These are phyloP conservation scores for Podaxis sp. DNA, from an alignment of 768 basidiomycete genomes.

Conservation along the genomic window DNA sequence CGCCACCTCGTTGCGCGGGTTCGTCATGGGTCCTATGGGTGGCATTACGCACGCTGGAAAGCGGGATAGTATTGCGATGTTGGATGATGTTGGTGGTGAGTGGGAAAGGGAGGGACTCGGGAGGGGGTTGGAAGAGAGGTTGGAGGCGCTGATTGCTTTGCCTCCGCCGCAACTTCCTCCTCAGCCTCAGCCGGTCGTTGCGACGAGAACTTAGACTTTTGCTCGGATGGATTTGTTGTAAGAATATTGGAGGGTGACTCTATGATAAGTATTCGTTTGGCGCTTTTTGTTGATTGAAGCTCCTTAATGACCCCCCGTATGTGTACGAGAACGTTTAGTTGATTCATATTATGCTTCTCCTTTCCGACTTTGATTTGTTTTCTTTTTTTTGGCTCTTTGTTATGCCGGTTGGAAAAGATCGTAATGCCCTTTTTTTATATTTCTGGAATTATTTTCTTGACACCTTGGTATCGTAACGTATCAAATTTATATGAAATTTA, in stretches of 20 bases:
- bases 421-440: not conserved
- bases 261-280: not conserved
- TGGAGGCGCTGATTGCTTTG: constrained; percentile 41
- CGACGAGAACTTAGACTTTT: not conserved
- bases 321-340: not conserved
- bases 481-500: not conserved
- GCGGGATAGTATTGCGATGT: constrained; percentile 39
- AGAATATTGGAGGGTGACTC: not conserved
- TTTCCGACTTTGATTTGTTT: not conserved
- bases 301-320: not conserved
- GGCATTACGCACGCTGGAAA: constrained; percentile 27
- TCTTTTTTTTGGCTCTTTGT: not conserved
- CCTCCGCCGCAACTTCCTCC: not conserved
- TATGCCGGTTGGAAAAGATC: not conserved
- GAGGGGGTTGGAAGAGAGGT: constrained; percentile 75
- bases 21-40: constrained; percentile 17
- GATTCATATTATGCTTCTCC: not conserved
- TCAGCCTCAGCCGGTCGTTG: not conserved
- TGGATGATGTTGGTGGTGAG: constrained; percentile 76
- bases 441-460: not conserved
- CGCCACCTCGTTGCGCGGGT: not conserved
- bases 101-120: constrained; percentile 88
- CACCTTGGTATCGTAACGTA: not conserved
- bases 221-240: not conserved
- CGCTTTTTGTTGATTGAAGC: not conserved